Percentiles rank a stretch among this genome's conserved stretches.
phyloP scores from a whole-genome alignment of 805 yeast species.

The Kregervanrija pseudodelftensis region DNA sequence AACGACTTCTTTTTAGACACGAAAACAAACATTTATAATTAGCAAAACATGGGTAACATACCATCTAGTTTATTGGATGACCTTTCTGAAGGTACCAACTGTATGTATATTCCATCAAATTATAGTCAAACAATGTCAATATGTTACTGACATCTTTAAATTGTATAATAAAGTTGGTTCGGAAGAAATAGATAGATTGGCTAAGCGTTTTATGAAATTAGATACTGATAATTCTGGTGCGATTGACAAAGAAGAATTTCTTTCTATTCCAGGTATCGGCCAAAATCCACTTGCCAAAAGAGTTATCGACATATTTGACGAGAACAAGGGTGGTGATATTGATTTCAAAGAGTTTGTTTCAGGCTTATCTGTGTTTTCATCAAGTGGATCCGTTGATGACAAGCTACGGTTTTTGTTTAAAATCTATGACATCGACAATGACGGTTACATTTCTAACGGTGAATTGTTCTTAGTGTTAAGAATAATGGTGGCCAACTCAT shows the following conservation, averaged over 20 bases:
- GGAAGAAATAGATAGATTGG: constrained; percentile 85
- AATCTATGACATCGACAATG: constrained; percentile 92
- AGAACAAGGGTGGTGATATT: constrained; percentile 85
- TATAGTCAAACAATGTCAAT: neutral
- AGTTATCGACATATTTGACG: constrained; percentile 89
- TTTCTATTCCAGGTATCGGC: constrained; percentile 87
- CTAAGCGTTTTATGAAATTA: constrained; percentile 89
- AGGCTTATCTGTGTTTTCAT: constrained; percentile 68
- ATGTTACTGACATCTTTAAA: neutral
- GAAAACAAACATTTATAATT: too few relatives aligned
- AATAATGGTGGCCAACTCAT: constrained; percentile 93
- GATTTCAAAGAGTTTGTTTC: constrained; percentile 91
- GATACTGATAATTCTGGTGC: constrained; percentile 92
- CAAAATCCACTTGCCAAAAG: constrained; percentile 85
- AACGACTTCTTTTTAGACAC: too few relatives aligned
- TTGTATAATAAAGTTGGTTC: constrained; percentile 46
- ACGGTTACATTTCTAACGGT: constrained; percentile 92
- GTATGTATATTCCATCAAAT: constrained; percentile 29
- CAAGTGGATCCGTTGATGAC: constrained; percentile 72
- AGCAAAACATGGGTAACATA: constrained; percentile 27
- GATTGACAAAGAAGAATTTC: constrained; percentile 82
- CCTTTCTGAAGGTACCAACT: constrained; percentile 75
- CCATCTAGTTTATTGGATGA: constrained; percentile 47
- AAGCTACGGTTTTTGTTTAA: constrained; percentile 85
- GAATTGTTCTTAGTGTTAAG: constrained; percentile 87